phyloP scores from a whole-genome alignment of 805 yeast species.

The Jamesozyma hellenica region DNA sequence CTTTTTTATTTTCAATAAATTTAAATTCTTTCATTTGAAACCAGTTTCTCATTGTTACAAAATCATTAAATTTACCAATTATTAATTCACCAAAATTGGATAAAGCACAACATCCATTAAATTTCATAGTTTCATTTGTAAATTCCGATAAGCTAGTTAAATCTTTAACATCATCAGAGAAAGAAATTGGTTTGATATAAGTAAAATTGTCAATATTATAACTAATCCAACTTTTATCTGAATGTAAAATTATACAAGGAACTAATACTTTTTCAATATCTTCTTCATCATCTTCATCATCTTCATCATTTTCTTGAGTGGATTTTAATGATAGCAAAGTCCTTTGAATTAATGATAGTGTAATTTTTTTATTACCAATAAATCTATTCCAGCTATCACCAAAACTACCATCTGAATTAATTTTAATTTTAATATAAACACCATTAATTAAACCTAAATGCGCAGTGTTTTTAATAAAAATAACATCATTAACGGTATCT shows the following conservation, averaged over 20 bases:
- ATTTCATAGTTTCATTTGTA: conserved; percentile 14
- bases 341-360: conserved; percentile 17
- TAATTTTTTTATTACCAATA: conserved; percentile 60
- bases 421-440: conserved; percentile 51
- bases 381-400: conserved; percentile 59
- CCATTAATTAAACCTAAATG: conserved; percentile 85
- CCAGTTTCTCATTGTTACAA: conserved; percentile 16
- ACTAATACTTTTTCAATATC: conserved; percentile 4
- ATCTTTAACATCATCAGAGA: conserved; percentile 8
- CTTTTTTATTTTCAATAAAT: not conserved
- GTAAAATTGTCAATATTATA: conserved; percentile 16
- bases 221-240: conserved; percentile 29
- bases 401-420: conserved; percentile 38
- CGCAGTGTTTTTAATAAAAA: conserved; percentile 26
- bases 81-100: conserved; percentile 18
- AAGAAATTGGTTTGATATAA: conserved; percentile 24
- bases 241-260: conserved; percentile 25
- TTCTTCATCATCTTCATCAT: conserved; percentile 6
- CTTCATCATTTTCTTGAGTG: conserved; percentile 16
- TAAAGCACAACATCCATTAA: conserved; percentile 24
- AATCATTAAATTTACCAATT: conserved; percentile 21
- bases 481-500: conserved; percentile 36
- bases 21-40: conserved; percentile 10
- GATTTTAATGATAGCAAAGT: not conserved
- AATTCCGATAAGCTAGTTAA: conserved; percentile 13